phyloP scores from a whole-genome alignment of 257 asterid species.

The Solanum phureja region DNA sequence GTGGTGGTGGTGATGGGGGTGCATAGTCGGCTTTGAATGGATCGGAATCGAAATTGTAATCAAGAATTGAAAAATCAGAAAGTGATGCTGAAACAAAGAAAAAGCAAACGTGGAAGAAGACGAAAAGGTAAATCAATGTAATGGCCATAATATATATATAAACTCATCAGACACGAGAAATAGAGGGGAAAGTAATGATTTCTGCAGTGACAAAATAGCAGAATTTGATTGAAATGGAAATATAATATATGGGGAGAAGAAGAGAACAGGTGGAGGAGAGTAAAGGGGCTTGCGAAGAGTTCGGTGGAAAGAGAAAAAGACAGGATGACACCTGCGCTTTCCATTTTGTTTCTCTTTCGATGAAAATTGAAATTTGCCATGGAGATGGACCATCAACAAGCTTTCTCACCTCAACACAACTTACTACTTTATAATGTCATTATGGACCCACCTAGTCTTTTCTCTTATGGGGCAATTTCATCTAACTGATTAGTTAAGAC shows the following conservation, averaged over 20 bases:
- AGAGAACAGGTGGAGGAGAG: background rate
- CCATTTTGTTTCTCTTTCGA: background rate
- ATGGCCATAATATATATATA: background rate
- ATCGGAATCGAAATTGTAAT: slow-evolving; percentile 2
- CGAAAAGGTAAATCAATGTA: background rate
- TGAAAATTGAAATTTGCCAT: background rate
- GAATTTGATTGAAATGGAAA: background rate
- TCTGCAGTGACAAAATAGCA: background rate
- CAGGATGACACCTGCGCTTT: background rate
- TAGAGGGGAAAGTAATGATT: background rate
- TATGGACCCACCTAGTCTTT: background rate
- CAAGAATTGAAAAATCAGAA: slow-evolving; percentile 6
- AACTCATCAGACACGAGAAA: background rate
- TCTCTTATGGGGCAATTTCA: background rate
- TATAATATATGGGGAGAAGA: background rate
- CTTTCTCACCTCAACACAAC: background rate
- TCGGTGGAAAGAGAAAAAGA: background rate
- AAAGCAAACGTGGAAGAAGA: background rate
- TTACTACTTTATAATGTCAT: background rate
- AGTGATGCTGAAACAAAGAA: background rate
- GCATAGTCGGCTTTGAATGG: slow-evolving; percentile 25
- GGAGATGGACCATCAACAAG: background rate
- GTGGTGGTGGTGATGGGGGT: slow-evolving; percentile 55
- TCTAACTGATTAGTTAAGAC: background rate
- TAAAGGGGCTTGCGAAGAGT: background rate